Percentiles rank a stretch among this genome's conserved stretches.
phyloP scores from a whole-genome alignment of 768 basidiomycete species.

The Mrakia frigida region DNA sequence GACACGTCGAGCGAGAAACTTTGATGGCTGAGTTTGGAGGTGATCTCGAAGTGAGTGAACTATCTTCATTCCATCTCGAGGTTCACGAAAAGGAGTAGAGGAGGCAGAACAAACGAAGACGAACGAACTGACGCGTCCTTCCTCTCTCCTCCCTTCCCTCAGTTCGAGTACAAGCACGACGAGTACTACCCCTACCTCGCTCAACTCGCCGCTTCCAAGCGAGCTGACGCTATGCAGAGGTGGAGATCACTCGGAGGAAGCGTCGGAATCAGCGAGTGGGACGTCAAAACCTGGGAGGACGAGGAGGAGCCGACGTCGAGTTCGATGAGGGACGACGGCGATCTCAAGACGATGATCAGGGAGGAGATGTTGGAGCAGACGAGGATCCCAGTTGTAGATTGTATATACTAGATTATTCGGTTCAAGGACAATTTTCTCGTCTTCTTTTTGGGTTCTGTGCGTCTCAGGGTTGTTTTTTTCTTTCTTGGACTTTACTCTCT shows the following conservation, averaged over 20 bases:
- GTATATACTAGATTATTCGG: neutral
- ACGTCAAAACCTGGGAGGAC: slow-evolving; percentile 17
- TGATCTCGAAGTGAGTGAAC: neutral
- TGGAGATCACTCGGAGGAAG: neutral
- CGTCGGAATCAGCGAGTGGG: slow-evolving; percentile 15
- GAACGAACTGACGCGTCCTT: neutral
- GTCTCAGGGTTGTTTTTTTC: neutral
- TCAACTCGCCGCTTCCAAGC: slow-evolving; percentile 4
- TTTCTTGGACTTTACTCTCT: too few relatives aligned
- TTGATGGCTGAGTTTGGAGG: slow-evolving; percentile 4
- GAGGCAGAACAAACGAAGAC: too few relatives aligned
- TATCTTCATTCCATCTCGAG: neutral
- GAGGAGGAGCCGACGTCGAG: neutral
- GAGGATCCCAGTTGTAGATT: neutral
- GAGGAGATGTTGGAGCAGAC: neutral
- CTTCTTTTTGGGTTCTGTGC: neutral
- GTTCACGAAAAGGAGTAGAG: neutral
- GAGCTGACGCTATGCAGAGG: neutral
- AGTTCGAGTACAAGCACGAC: slow-evolving; percentile 21
- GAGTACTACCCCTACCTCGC: slow-evolving; percentile 20
- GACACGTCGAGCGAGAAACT: neutral
- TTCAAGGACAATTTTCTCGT: neutral
- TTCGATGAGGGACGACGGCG: neutral
- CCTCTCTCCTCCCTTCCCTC: neutral
- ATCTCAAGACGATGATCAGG: neutral